Evolutionary conservation across 176 grass and related monocot genomes (phyloP), one percentile per base, ranked within the genome.

Genomic region (Tuctoria greenei): DNA sequence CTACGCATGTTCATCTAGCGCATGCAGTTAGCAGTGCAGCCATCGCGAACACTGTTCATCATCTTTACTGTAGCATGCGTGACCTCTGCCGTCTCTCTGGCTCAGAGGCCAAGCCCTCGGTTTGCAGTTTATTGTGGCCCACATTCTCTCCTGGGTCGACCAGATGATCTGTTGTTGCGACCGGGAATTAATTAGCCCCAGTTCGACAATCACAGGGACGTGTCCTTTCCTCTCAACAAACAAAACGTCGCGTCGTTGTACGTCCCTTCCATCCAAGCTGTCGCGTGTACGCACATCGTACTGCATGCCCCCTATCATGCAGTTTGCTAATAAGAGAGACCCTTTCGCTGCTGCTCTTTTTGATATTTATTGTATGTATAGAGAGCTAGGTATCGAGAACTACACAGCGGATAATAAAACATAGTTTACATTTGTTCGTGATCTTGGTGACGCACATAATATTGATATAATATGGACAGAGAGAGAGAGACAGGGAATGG

Each of bases 241-340:
- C 72, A 62, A 75, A 24, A 23, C 15, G 24, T 56, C 3, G 38
- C 15, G 24, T 56, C 3, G 6, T 40, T 0, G 8, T 56, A 41
- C 39, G 72, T 34, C 72, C 40, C 72, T 61, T 75, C 72, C 72
- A 61, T 46, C 38, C 72, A 63, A 76, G 73, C 73, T 49, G 55
- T 59, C 55, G 55, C 24, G 24, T 13, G 21, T 59, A 26, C 55
- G 23, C 27, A 59, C 55, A 1, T 35, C 67, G 15, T 50, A 50
- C 67, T 51, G 68, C 49, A 20, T 45, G 43, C 43, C 50, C 18
- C 28, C 46, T 71, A 71, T 54, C 28, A 71, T 36, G 28, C 47
- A 2, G 10, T 36, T 23, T 23, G 46, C 13, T 54, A 7, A 5
- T 23, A 58, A 41, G 39, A 41, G 39, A 41, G 39, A 41, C 9